These are phyloP conservation scores for Nemania sp. DNA, from an alignment of 2,329 filamentous ascomycete species.

Conservation along the genomic window DNA sequence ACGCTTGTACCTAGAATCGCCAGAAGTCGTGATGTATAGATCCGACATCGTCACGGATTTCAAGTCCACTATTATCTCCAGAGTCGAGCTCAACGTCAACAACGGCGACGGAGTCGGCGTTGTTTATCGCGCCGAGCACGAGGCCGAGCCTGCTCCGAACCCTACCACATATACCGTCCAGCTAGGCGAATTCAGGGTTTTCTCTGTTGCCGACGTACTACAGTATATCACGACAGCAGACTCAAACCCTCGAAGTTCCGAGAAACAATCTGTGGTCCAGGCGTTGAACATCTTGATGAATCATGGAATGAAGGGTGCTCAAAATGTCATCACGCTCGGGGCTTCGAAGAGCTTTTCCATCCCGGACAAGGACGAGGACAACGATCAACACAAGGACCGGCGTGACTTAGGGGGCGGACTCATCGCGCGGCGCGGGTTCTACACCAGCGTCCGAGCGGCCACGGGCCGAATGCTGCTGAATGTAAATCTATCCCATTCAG, in stretches of 20 bases:
- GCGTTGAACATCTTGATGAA: conserved; percentile 37
- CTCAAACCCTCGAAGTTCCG: conserved; percentile 23
- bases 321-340: conserved; percentile 36
- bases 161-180: conserved; percentile 4
- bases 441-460: conserved; percentile 40
- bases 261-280: conserved; percentile 33
- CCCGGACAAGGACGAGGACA: conserved; percentile 11
- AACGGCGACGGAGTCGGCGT: conserved; percentile 2
- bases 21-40: too few relatives aligned
- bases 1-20: too few relatives aligned
- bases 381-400: background rate
- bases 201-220: conserved; percentile 4
- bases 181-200: background rate
- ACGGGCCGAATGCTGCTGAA: conserved; percentile 43
- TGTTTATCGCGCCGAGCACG: conserved; percentile 37
- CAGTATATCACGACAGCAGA: conserved; percentile 12
- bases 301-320: conserved; percentile 38
- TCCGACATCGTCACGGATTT: conserved; percentile 43
- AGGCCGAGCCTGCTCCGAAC: conserved; percentile 34
- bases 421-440: conserved; percentile 40
- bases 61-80: conserved; percentile 39
- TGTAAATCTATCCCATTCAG: conserved; percentile 42
- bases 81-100: conserved; percentile 25
- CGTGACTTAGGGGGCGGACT: conserved; percentile 37
- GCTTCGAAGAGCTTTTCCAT: conserved; percentile 36